These are phyloP conservation scores for Cyphellophora attinorum DNA, from an alignment of 2,329 filamentous ascomycete genomes.

Conservation along the genomic window DNA sequence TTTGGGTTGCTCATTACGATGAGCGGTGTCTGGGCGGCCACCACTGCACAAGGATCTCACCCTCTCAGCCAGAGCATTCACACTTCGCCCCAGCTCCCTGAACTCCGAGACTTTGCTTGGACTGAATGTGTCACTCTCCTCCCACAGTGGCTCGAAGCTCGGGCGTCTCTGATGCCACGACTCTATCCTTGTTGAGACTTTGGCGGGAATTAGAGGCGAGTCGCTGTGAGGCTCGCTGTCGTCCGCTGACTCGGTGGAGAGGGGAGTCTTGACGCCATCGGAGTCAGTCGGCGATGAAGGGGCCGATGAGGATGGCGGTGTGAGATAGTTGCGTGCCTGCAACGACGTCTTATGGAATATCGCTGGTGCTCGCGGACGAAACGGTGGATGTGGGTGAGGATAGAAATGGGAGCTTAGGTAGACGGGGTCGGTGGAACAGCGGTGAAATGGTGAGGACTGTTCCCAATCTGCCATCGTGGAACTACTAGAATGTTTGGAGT, in stretches of 20 bases:
- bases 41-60: constrained; percentile 5
- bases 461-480: no score
- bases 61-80: constrained; percentile 6
- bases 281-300: no score
- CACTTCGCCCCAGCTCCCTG: constrained; percentile 3
- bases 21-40: constrained; percentile 4
- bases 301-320: no score
- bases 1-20: no score
- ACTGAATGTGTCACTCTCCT: constrained; percentile 6
- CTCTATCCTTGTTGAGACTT: not conserved
- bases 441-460: not conserved
- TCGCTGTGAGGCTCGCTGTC: no score
- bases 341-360: not conserved
- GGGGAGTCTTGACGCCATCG: no score
- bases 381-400: not conserved
- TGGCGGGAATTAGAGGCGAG: not conserved
- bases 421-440: not conserved
- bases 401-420: not conserved
- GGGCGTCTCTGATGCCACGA: not conserved
- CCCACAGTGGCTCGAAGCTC: constrained; percentile 4
- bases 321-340: not conserved
- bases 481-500: no score
- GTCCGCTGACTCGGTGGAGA: no score
- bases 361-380: no score
- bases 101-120: constrained; percentile 4